Base-by-base conservation (phyloP, 2,329 filamentous ascomycete genomes). In the Graphilbum fragrans region DNA sequence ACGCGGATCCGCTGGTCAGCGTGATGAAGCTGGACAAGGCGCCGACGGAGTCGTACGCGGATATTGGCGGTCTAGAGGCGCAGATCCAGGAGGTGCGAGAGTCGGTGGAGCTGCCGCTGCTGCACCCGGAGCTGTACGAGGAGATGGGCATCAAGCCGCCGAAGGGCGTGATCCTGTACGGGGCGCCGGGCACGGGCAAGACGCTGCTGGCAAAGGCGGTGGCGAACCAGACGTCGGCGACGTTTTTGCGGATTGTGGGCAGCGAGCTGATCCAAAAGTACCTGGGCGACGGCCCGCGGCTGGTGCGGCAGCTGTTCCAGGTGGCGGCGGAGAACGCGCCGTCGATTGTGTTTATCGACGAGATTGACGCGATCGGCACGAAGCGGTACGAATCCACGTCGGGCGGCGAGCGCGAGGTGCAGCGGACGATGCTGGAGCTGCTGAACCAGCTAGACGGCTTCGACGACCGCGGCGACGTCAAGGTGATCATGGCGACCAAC, bases 111-210 rank as follows among this genome's bases (percentile, higher is more conserved):
- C 65, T 98, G 54, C 92, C 92, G 5, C 70, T 98, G 48, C 71
- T 98, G 45, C 92, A 98, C 59, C 92, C 92, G 0, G 92, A 98
- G 64, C 69, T 98, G 40, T 98, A 98, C 64, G 92, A 98, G 63
- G 92, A 98, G 69, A 98, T 98, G 92, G 92, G 92, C 57, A 96
- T 98, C 73, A 98, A 98, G 65, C 92, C 92, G 5, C 92, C 92
- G 46, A 98, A 98, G 74, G 92, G 92, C 73, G 92, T 98, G 53
- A 98, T 98, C 56, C 80, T 98, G 21, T 98, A 98, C 60, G 92
- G 92, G 66, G 87, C 86, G 5, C 92, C 92, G 0, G 92, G 92
- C 62, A 98, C 92, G 9, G 92, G 92, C 63, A 98, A 96, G 69
- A 96, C 88, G 5, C 70, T 95, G 3, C 70, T 98, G 44, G 92